phyloP scores from a whole-genome alignment of 1,284 basidiomycete genomes.

The Rhodotorula sp. region DNA sequence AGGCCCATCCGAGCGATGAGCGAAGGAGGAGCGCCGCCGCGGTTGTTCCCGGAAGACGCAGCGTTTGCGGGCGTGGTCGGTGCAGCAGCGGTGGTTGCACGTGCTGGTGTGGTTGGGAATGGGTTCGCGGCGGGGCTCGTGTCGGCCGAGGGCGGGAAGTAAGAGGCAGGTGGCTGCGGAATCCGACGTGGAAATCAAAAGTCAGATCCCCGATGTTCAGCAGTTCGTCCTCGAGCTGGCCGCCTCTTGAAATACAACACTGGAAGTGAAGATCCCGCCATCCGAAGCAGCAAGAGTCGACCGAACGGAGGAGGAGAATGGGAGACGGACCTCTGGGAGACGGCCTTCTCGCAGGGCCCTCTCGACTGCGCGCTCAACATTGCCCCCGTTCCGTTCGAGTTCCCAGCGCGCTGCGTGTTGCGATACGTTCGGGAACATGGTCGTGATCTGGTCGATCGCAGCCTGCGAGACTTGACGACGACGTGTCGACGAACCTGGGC shows the following conservation, averaged over 20 bases:
- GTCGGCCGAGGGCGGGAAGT: conserved; percentile 11
- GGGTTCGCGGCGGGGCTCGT: neutral
- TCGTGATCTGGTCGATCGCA: conserved; percentile 14
- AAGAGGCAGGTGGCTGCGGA: conserved; percentile 24
- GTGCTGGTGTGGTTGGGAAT: neutral
- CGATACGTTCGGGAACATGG: conserved; percentile 22
- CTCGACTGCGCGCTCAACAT: conserved; percentile 32
- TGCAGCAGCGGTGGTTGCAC: neutral
- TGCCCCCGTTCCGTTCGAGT: conserved; percentile 29
- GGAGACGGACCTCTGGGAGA: conserved; percentile 25
- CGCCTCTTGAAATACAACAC: neutral
- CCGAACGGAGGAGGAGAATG: no score
- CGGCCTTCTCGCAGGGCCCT: conserved; percentile 25
- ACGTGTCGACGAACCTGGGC: neutral
- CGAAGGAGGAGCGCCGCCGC: conserved; percentile 20
- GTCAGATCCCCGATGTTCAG: neutral
- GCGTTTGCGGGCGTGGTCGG: neutral
- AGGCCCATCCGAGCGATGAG: conserved; percentile 31
- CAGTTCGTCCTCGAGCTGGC: no score
- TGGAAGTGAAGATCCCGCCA: neutral
- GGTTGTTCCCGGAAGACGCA: neutral
- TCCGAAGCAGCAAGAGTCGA: no score
- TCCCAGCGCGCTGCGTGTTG: conserved; percentile 11
- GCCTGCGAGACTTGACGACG: conserved; percentile 11
- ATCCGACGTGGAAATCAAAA: neutral